Evolutionary conservation across 257 asterid species (phyloP).

Genomic region (Solanum virginianum): DNA sequence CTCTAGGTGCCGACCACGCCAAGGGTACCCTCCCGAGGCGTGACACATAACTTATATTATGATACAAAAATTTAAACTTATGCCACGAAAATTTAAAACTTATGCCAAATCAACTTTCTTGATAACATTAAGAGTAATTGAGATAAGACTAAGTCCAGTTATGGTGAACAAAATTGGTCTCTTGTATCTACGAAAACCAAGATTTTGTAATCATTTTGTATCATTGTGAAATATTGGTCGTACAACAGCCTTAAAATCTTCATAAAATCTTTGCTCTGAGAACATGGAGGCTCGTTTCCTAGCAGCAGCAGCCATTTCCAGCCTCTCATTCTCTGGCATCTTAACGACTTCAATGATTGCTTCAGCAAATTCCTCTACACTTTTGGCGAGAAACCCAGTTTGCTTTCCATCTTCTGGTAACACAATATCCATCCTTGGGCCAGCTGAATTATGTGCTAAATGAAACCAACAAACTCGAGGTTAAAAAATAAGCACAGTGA

Average conservation of each 20-base stretch:
- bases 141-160: not conserved
- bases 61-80: no score
- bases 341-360: conserved; percentile 43
- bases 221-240: conserved; percentile 23
- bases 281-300: conserved; percentile 68
- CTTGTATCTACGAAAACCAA: not conserved
- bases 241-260: conserved; percentile 73
- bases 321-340: conserved; percentile 55
- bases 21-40: no score
- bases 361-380: conserved; percentile 63
- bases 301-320: conserved; percentile 72
- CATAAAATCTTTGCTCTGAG: conserved; percentile 69
- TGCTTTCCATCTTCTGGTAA: conserved; percentile 60
- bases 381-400: conserved; percentile 79
- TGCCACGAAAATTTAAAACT: no score
- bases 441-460: conserved; percentile 92
- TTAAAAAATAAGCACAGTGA: not conserved
- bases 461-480: not conserved
- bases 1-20: no score
- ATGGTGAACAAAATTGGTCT: not conserved
- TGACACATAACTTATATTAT: no score
- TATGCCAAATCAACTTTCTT: no score
- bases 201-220: conserved; percentile 4
- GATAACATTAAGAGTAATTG: no score
- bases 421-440: conserved; percentile 92